Base-by-base conservation (phyloP, 306 rosid genomes). In the Castanea sativa region DNA sequence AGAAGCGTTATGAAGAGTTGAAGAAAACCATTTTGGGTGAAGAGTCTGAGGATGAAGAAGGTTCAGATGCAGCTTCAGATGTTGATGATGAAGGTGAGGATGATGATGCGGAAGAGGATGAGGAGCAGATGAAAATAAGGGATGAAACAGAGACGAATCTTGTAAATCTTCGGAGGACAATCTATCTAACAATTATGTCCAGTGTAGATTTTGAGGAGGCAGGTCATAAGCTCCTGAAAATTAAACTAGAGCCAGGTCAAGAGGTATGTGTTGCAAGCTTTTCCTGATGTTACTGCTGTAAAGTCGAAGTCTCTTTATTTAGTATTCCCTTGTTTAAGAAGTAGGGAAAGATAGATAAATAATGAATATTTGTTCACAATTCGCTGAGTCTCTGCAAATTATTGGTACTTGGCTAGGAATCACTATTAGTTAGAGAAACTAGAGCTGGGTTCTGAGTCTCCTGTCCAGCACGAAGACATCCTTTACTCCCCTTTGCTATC, bases 131-230 rank as follows among this genome's bases (percentile, higher is more conserved):
- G 99, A 32, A 87, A 65, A 95, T 95, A 69, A 85, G 80, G 71
- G 99, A 92, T 76, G 97, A 95, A 85, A 95, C 99, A 0, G 98
- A 92, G 87, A 95, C 99, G 25, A 95, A 95, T 65, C 96, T 95
- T 20, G 89, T 95, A 49, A 95, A 95, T 80, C 97, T 95, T 71
- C 84, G 97, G 49, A 91, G 98, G 75, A 92, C 99, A 33, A 95
- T 95, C 30, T 95, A 91, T 83, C 82, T 95, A 74, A 95, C 98
- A 29, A 95, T 95, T 53, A 95, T 95, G 99, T 92, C 98, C 69
- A 91, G 97, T 88, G 98, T 91, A 56, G 97, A 95, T 85, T 93
- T 95, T 81, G 99, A 93, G 91, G 99, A 93, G 85, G 99, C 97
- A 4, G 94, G 99, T 77, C 99, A 95, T 77, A 93, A 93, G 83